Evolutionary conservation across 176 grass and related monocot genomes (phyloP).

Genomic region (Dactylis glomerata): DNA sequence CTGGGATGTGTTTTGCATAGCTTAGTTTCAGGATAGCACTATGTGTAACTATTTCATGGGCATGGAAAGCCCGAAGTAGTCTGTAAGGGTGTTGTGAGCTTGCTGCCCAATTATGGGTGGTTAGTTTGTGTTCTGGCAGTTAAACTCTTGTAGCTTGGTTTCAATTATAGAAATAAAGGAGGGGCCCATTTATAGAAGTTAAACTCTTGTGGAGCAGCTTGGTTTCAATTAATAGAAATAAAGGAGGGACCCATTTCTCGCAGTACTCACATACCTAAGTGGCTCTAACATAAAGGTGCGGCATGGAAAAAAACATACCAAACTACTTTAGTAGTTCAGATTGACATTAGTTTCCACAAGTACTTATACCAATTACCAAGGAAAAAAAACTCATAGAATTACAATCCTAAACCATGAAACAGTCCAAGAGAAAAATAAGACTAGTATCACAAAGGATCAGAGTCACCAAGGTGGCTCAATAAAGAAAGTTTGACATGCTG

Average conservation of each 20-base stretch:
- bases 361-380: neutral
- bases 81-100: neutral
- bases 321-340: neutral
- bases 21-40: neutral
- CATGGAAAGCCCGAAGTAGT: neutral
- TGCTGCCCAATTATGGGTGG: neutral
- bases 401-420: neutral
- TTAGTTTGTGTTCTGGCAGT: neutral
- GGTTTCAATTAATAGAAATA: no score
- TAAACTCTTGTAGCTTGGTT: neutral
- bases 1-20: neutral
- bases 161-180: neutral
- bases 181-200: neutral
- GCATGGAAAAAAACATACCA: neutral
- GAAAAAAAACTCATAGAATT: neutral
- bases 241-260: neutral
- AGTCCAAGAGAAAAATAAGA: neutral
- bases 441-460: neutral
- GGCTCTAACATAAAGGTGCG: neutral
- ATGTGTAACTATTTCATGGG: neutral
- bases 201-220: no score
- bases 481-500: neutral
- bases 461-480: neutral
- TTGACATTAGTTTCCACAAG: neutral
- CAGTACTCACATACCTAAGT: no score